These are phyloP conservation scores for Fagopyrum homotropicum DNA, from an alignment of 148 eudicot genomes.

Conservation along the genomic window DNA sequence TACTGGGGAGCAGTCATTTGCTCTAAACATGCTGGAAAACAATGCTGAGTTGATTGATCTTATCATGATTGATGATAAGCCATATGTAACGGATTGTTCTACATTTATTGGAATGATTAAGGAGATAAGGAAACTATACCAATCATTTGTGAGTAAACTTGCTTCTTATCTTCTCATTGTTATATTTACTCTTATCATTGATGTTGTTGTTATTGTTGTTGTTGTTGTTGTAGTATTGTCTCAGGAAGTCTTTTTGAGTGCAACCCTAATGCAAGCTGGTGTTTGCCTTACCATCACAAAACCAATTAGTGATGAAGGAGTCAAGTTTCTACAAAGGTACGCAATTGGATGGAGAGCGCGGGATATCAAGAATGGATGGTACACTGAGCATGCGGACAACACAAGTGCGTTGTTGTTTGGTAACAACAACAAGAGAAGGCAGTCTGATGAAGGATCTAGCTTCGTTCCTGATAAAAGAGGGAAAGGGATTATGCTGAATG, in stretches of 20 bases:
- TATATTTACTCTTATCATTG: not conserved
- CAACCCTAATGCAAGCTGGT: not conserved
- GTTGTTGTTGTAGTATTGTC: not conserved
- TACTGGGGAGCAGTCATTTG: not conserved
- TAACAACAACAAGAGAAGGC: not conserved
- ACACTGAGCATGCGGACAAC: not conserved
- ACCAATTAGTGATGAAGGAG: not conserved
- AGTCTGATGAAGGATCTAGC: not conserved
- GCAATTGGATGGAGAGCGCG: not conserved
- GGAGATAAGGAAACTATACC: constrained; percentile 2
- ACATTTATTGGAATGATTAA: constrained; percentile 3
- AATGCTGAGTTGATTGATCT: constrained; percentile 3
- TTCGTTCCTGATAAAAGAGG: not conserved
- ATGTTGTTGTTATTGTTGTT: too few species aligned
- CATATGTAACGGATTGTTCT: constrained; percentile 9
- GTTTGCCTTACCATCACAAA: not conserved
- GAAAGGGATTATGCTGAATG: not conserved
- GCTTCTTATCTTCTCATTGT: not conserved
- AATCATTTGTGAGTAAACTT: not conserved
- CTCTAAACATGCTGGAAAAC: not conserved
- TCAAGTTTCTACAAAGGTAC: constrained; percentile 3
- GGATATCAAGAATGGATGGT: too few species aligned
- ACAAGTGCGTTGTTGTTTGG: not conserved
- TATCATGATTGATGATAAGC: not conserved
- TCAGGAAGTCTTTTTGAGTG: not conserved